Evolutionary conservation across 163 green algal genomes (phyloP).

Genomic region (Scenedesmus sp.): DNA sequence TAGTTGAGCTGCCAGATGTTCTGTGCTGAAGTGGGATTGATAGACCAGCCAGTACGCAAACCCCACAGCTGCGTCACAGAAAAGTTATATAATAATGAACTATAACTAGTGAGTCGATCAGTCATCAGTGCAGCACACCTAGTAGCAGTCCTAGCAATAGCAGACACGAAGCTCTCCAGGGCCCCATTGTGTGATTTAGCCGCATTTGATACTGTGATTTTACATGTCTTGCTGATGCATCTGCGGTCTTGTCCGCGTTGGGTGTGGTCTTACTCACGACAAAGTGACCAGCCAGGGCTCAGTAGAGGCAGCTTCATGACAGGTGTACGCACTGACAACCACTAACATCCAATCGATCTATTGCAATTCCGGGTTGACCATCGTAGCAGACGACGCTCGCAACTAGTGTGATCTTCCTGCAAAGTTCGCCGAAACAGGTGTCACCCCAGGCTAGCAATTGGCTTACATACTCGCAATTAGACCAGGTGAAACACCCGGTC

Average conservation of each 20-base stretch:
- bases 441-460: no score
- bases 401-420: no score
- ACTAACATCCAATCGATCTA: no score
- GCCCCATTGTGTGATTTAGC: not conserved
- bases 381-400: no score
- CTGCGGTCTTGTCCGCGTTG: not conserved
- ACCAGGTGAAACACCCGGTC: no score
- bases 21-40: not conserved
- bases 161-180: not conserved
- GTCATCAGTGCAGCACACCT: not conserved
- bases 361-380: no score
- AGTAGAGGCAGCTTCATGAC: not conserved
- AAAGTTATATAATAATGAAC: not conserved
- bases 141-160: not conserved
- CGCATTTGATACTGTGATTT: not conserved
- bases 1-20: not conserved
- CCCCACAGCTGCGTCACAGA: no score
- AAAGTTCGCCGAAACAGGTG: no score
- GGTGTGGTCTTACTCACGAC: not conserved
- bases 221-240: no score
- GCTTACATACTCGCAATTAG: no score
- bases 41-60: no score
- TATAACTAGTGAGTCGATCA: not conserved
- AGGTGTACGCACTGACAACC: not conserved
- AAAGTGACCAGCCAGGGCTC: constrained; percentile 3